Percentiles rank a stretch among this genome's conserved stretches.
Evolutionary conservation across 495 filamentous ascomycete species (phyloP).

Genomic region (Podospora anserina): DNA sequence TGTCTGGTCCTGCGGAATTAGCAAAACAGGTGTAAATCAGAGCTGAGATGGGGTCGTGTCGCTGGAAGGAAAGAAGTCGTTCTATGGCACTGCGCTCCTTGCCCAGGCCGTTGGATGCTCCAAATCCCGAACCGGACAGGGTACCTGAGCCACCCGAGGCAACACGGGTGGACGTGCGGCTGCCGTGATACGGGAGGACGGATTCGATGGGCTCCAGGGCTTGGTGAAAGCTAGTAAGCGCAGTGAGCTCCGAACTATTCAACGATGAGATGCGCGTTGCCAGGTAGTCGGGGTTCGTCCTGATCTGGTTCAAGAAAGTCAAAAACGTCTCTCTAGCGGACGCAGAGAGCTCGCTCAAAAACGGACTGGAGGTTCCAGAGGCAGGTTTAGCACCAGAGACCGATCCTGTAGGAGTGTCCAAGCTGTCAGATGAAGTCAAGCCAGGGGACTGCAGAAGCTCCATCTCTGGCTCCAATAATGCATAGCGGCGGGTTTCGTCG

Average conservation of each 20-base stretch:
- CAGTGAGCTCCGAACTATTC: constrained; percentile 67
- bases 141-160: constrained; percentile 20
- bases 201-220: constrained; percentile 75
- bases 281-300: constrained; percentile 82
- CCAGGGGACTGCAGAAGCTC: constrained; percentile 47
- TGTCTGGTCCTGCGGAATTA: constrained; percentile 75
- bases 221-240: constrained; percentile 70
- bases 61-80: constrained; percentile 74
- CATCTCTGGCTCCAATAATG: constrained; percentile 65
- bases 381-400: constrained; percentile 36
- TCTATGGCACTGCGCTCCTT: constrained; percentile 57
- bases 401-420: constrained; percentile 40
- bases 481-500: constrained; percentile 65
- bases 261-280: constrained; percentile 73
- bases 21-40: constrained; percentile 87
- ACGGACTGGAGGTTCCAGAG: constrained; percentile 57
- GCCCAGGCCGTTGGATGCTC: constrained; percentile 20
- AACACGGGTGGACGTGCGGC: constrained; percentile 43
- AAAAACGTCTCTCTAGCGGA: constrained; percentile 71
- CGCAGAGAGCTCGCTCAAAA: constrained; percentile 75
- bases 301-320: constrained; percentile 74
- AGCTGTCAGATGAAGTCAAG: constrained; percentile 44
- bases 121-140: constrained; percentile 15
- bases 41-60: constrained; percentile 80
- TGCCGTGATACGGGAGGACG: constrained; percentile 70